Conservation (phyloP, 1,284 basidiomycete genomes). For the Mycena citricolor region DNA sequence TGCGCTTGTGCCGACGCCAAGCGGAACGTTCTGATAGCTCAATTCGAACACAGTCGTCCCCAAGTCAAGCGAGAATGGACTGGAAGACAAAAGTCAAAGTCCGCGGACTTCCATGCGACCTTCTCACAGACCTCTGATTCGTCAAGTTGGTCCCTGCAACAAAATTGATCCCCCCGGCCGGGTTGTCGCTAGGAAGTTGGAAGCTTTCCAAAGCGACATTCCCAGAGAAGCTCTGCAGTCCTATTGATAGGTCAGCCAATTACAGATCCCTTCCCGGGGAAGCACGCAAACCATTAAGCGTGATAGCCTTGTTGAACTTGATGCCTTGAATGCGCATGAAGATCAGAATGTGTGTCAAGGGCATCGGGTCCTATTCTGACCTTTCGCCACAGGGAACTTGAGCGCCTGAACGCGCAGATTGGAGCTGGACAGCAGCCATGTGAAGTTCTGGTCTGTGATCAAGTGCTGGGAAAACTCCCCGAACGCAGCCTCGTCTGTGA, state of each 20-base stretch:
- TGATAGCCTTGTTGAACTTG: constrained; percentile 58
- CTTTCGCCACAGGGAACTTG: constrained; percentile 58
- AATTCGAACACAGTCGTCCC: constrained; percentile 71
- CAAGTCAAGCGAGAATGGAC: constrained; percentile 69
- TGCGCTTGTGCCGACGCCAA: constrained; percentile 58
- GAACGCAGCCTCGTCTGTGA: constrained; percentile 54
- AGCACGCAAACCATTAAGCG: constrained; percentile 44
- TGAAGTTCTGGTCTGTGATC: constrained; percentile 71
- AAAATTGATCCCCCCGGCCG: constrained; percentile 69
- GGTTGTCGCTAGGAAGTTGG: constrained; percentile 71
- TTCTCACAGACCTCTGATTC: constrained; percentile 56
- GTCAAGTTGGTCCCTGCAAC: constrained; percentile 55
- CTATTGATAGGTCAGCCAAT: constrained; percentile 30
- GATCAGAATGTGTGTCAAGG: background rate
- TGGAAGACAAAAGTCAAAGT: constrained; percentile 27
- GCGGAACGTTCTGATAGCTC: constrained; percentile 55
- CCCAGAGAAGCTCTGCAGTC: constrained; percentile 66
- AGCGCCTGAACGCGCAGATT: constrained; percentile 66
- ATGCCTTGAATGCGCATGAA: constrained; percentile 42
- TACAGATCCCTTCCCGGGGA: background rate
- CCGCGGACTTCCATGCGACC: background rate
- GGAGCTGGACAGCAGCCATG: constrained; percentile 64
- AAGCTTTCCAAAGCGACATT: constrained; percentile 63
- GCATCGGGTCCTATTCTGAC: background rate
- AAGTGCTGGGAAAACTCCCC: constrained; percentile 55